Conservation (phyloP, 345 rosid genomes). For the Eucalyptus virginea region DNA sequence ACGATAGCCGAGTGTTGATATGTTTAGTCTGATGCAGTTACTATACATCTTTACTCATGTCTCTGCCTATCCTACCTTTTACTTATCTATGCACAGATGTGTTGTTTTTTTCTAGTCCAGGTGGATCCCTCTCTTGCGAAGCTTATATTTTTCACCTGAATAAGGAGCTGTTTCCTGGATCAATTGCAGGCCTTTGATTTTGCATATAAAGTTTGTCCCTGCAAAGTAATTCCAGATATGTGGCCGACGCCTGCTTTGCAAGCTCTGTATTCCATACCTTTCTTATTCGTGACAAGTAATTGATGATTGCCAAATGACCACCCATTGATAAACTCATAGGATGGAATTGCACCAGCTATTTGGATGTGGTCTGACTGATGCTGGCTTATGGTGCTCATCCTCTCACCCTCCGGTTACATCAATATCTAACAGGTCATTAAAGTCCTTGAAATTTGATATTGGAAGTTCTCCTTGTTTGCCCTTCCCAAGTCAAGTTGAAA, state of each 20-base stretch:
- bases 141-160: background rate
- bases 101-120: background rate
- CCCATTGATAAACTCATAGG: slow-evolving; percentile 11
- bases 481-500: slow-evolving; percentile 19
- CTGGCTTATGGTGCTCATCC: slow-evolving; percentile 23
- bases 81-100: background rate
- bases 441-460: slow-evolving; percentile 13
- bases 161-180: background rate
- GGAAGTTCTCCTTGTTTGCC: slow-evolving; percentile 38
- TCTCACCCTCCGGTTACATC: slow-evolving; percentile 20
- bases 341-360: slow-evolving; percentile 40
- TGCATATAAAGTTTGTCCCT: background rate
- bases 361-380: slow-evolving; percentile 20
- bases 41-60: background rate
- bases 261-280: background rate
- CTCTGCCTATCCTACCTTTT: background rate
- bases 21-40: background rate
- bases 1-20: background rate
- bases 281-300: background rate
- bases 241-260: background rate
- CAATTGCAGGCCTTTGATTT: background rate
- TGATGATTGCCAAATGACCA: background rate
- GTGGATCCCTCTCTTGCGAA: background rate
- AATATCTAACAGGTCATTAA: slow-evolving; percentile 16
- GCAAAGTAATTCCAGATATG: background rate